A percentile compares a stretch with the other conserved stretches of the same genome.
These are phyloP conservation scores for Leishmania major DNA, from an alignment of 208 protist genomes.

Conservation along the genomic window DNA sequence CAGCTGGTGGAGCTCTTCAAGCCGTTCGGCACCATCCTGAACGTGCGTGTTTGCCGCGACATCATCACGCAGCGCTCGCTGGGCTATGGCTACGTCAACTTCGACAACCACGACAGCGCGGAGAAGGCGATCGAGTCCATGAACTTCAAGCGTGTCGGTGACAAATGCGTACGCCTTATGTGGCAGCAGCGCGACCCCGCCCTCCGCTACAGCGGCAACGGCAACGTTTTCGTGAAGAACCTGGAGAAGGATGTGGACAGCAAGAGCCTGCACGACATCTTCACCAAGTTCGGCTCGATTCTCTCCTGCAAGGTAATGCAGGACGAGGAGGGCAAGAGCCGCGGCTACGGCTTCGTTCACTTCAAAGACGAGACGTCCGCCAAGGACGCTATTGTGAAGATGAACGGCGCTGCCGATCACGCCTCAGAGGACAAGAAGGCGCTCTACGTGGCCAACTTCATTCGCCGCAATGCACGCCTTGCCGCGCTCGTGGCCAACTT, in stretches of 20 bases:
- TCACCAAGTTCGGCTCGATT: conserved; percentile 97
- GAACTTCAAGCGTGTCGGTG: conserved; percentile 97
- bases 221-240: conserved; percentile 99
- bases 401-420: conserved; percentile 96
- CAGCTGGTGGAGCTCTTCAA: conserved; percentile 98
- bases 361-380: conserved; percentile 97
- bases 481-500: conserved; percentile 93
- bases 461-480: conserved; percentile 94
- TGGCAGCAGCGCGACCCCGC: conserved; percentile 99
- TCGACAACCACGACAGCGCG: conserved; percentile 95
- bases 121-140: conserved; percentile 98
- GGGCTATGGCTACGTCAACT: conserved; percentile 99
- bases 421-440: conserved; percentile 91
- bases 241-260: conserved; percentile 96
- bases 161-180: conserved; percentile 98
- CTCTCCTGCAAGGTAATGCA: conserved; percentile 98
- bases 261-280: conserved; percentile 97
- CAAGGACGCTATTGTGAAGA: conserved; percentile 95
- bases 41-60: conserved; percentile 98
- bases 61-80: conserved; percentile 97
- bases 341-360: conserved; percentile 99
- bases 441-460: conserved; percentile 96
- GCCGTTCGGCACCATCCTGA: conserved; percentile 97
- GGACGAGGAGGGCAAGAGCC: conserved; percentile 91
- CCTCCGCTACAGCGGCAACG: conserved; percentile 96